Base-by-base conservation (phyloP, 139 green algal species). In the Picochlorum sp. region DNA sequence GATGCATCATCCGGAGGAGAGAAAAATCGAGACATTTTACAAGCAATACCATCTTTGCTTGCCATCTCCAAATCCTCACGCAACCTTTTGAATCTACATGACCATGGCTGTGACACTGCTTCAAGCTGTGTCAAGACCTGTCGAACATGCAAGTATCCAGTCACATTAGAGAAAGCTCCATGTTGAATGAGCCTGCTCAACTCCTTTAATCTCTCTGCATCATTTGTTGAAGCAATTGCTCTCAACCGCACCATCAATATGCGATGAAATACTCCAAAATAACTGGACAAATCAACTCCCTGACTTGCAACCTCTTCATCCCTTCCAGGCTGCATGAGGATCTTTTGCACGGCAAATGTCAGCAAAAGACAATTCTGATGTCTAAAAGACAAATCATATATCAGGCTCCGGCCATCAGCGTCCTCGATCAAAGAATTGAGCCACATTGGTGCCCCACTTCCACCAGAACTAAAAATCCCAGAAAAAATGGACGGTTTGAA, bases 271-370 rank as follows among this genome's bases (percentile, higher is more conserved):
- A 92, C 83, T 44, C 74, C 80, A 71, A 91, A 92, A 73, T 90
- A 88, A 45, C 61, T 74, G 3, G 80, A 78, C 24, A 94, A 74
- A 50, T 54, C 75, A 56, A 60, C 69, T 15, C 84, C 87, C 3
- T 86, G 75, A 1, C 58, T 59, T 20, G 75, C 81, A 23, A 68
- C 78, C 60, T 87, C 78, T 38, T 75, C 80, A 21, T 68, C 54
- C n/a, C 41, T 23, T 14, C 73, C 34, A 44, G 83, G 79, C 72
- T 82, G 74, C 67, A 76, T 78, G 38, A 92, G 65, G 41, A 88
- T 88, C 51, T 82, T 81, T 47, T 90, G 84, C 41, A 92, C 85
- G n/a, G 83, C 83, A 75, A 84, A 90, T 70, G 88, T 90, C 14
- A 92, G 79, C 58, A 90, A 71, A 72, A 90, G 69, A 66, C 81